Base-by-base conservation (phyloP, 1,284 basidiomycete genomes). In the Microstroma glucosiphilum region DNA sequence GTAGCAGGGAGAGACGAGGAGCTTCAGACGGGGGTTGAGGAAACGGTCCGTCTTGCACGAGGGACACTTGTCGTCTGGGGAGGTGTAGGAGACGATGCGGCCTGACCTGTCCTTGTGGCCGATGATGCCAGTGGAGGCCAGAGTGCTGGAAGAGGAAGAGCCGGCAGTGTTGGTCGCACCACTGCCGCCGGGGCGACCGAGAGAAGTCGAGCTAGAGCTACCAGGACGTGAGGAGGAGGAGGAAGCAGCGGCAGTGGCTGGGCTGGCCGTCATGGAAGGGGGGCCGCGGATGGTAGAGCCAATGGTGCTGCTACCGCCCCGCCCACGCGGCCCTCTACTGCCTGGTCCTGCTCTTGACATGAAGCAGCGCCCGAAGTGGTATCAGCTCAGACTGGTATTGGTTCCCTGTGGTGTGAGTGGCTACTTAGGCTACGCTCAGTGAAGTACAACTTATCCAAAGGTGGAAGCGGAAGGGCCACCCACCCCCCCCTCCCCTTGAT, bases 41-140 rank as follows among this genome's bases (percentile, higher is more conserved):
- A 96, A 97, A 62, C 96, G 83, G 78, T 98, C 96, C 42, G 91
- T 94, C 80, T 92, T 92, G 84, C 96, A 98, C 8, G 96, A 88
- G 0, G 96, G 94, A 82, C 96, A 99, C 77, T 91, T 88, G 80
- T 99, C 96, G 26, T 77, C 75, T 6, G 69, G 59, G 1, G 76
- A 75, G n/a, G 25, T 26, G 51, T 23, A 26, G 15, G 19, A 19
- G 51, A 54, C 51, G n/a, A 54, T 54, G n/a, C 51, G 51, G 4
- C 51, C 51, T 6, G 51, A 54, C 51, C 25, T 54, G 51, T 54
- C 51, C 21, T 19, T 25, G 51, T 25, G 51, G 51, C 51, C 51
- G 15, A 54, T 54, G n/a, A 54, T 26, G 51, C 51, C 51, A 6
- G 51, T 23, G 51, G 51, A 19, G 51, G 25, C 21, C 3, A 26